Evolutionary conservation across 2,329 filamentous ascomycete genomes (phyloP).

Genomic region (Colletotrichum sp.): DNA sequence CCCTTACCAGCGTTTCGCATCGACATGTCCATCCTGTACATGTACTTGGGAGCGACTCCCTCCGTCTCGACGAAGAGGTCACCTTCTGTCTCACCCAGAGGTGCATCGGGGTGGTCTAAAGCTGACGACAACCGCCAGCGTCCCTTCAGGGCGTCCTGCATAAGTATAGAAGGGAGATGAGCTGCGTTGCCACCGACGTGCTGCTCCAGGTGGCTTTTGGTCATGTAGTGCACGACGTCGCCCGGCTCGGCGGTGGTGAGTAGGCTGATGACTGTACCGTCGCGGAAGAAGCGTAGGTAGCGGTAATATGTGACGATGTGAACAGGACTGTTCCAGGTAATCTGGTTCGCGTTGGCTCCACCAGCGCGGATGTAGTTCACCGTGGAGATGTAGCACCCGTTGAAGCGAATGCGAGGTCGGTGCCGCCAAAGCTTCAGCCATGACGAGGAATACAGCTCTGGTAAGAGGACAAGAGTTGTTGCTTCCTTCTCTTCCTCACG

Average conservation of each 20-base stretch:
- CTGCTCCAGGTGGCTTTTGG: slow-evolving; percentile 67
- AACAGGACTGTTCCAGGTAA: slow-evolving; percentile 82
- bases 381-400: slow-evolving; percentile 94
- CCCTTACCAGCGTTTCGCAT: slow-evolving; percentile 69
- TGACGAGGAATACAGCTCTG: slow-evolving; percentile 51
- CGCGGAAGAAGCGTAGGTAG: slow-evolving; percentile 90
- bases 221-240: slow-evolving; percentile 88
- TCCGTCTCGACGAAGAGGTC: slow-evolving; percentile 87
- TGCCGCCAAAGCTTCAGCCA: slow-evolving; percentile 78
- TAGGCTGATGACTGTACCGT: slow-evolving; percentile 83
- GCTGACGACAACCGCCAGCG: slow-evolving; percentile 46
- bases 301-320: slow-evolving; percentile 98
- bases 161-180: slow-evolving; percentile 54
- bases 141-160: slow-evolving; percentile 69
- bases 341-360: slow-evolving; percentile 70
- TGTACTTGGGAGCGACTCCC: slow-evolving; percentile 78
- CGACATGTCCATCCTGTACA: slow-evolving; percentile 81
- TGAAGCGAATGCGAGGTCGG: slow-evolving; percentile 89
- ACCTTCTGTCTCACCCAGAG: slow-evolving; percentile 56
- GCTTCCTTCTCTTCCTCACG: slow-evolving; percentile 36
- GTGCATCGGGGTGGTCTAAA: slow-evolving; percentile 34
- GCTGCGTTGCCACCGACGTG: slow-evolving; percentile 36
- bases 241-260: slow-evolving; percentile 80
- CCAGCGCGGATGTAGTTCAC: slow-evolving; percentile 93
- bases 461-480: slow-evolving; percentile 46